Percentiles rank a stretch among this genome's conserved stretches.
Evolutionary conservation across 345 rosid genomes (phyloP).

Genomic region (Acer negundo): DNA sequence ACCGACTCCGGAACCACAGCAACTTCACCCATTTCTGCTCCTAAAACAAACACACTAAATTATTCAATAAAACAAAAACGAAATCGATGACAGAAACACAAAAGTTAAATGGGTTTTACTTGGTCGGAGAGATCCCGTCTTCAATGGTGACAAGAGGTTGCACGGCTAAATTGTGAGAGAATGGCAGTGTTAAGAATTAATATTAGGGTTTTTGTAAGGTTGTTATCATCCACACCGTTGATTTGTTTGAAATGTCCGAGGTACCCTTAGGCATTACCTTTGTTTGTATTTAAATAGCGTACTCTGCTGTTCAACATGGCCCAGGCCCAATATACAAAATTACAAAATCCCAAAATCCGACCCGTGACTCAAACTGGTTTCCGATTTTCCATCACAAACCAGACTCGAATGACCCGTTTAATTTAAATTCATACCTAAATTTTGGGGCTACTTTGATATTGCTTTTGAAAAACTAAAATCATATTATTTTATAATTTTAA

Average conservation of each 20-base stretch:
- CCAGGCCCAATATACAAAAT: too few species aligned
- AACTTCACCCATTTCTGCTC: slow-evolving; percentile 33
- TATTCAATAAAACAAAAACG: neutral
- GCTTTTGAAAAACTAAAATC: too few species aligned
- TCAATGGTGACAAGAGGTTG: neutral
- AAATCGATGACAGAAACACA: neutral
- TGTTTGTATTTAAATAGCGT: too few species aligned
- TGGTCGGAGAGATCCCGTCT: neutral
- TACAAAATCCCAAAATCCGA: too few species aligned
- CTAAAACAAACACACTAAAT: neutral
- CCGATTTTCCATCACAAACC: too few species aligned
- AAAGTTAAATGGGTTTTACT: neutral
- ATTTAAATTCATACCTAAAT: too few species aligned
- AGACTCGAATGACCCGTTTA: too few species aligned
- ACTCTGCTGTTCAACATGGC: too few species aligned
- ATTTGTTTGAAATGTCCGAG: neutral
- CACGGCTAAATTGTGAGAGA: neutral
- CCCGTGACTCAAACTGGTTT: too few species aligned
- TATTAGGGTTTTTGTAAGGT: slow-evolving; percentile 4
- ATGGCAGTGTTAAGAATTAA: too few species aligned
- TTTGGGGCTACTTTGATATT: too few species aligned
- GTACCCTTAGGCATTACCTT: neutral
- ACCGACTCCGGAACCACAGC: slow-evolving; percentile 74
- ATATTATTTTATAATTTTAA: too few species aligned
- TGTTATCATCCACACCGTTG: neutral